Evolutionary conservation across 2,329 filamentous ascomycete genomes (phyloP), one percentile per base, ranked within the genome.

Genomic region (Penicillium sp.): DNA sequence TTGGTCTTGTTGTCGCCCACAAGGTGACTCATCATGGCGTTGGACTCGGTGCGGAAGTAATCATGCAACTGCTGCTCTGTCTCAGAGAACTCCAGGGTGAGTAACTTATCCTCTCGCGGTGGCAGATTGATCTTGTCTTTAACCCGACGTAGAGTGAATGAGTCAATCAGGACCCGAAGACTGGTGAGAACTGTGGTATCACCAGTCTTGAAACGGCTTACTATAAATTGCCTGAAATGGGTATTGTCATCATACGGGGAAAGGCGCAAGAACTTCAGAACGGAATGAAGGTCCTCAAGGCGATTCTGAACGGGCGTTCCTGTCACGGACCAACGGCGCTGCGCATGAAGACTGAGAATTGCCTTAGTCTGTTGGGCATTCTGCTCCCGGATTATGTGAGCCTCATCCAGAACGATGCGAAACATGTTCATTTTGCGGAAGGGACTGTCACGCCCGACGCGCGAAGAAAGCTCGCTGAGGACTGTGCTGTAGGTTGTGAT

Each of bases 281-380:
- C 79, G 1, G 93, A 89, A 14, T 90, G 89, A 22, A 97, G 81
- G 70, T 99, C 94, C 61, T 95, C 92, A 2, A 97, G 81, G 4
- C 90, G 87, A 69, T 99, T 99, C 73, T 97, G 93, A 8, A 97
- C 90, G 0, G 92, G 94, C 0, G 94, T 97, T 52, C 93, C 94
- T 0, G 94, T 97, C n/a, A 97, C 90, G 2, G 92, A 93, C 94
- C 94, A 99, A 31, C 92, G 87, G 29, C 92, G 85, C 67, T 89
- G 84, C 2, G 92, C 90, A 57, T 89, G 82, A 2, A 97, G 79
- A 20, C 85, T 83, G 61, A 91, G 92, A 20, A 94, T 90, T 3
- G 90, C 90, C 70, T 92, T 91, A 51, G 92, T 95, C 63, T 93
- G 89, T 40, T 89, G 79, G 0, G 92, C 93, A 3, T 81, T 84